Evolutionary conservation across 208 protist species (phyloP), one percentile per base, ranked within the genome.

Genomic region (Trypanosoma rangeli): DNA sequence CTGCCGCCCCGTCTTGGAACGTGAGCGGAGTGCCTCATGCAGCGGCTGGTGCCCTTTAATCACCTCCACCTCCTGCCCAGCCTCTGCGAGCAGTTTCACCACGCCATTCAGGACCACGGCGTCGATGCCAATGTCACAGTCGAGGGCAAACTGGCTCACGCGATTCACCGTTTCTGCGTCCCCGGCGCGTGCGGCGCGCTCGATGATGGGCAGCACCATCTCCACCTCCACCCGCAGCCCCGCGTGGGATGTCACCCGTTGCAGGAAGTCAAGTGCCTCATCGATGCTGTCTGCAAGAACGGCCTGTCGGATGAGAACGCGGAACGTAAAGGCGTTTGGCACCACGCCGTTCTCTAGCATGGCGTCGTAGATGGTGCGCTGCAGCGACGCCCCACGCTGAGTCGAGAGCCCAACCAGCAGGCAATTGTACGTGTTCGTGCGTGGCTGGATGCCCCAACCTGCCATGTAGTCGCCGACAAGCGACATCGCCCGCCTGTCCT

Each of bases 71-170:
- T 72, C 79, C 64, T 90, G 81, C 13, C 90, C 90, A 29, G 85
- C 83, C 67, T 93, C 85, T 26, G 78, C 76, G 39, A 95, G 82
- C 33, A 84, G 62, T 46, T 84, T 77, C 64, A 92, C 86, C 22
- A 84, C 82, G 64, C 62, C 90, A 39, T 74, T 76, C 60, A 95
- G 68, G 50, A 95, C 87, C n/a, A 57, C 80, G 16, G 35, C 62
- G 67, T 92, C 87, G 64, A 95, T 92, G 68, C 90, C 90, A 33
- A 95, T 80, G 65, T 95, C 90, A 56, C 84, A 92, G 68, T 93
- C 85, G 39, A 95, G 82, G 13, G 90, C 76, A 63, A 85, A 93
- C 59, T 92, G 80, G 56, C 85, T 90, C 39, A 95, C 52, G 49
- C 79, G 82, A 50, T 86, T 87, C 18, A 84, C 90, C 44, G 86